Evolutionary conservation across 1,139 yeast species (phyloP), one percentile per base, ranked within the genome.

Genomic region (Ogataea hybrid): DNA sequence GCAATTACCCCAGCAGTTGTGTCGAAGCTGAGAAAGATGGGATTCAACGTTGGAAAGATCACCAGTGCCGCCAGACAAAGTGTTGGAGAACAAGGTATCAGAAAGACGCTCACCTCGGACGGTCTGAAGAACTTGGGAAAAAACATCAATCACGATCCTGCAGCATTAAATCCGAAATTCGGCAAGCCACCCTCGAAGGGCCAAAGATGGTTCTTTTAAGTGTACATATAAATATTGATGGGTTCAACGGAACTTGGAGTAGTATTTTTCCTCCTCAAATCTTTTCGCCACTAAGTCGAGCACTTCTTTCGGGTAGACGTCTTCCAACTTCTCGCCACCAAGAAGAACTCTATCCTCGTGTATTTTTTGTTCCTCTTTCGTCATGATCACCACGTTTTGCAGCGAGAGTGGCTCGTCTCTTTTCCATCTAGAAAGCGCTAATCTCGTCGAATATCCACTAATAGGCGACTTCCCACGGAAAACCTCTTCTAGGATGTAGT

Each of bases 381-480:
- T 89, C 80, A 92, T 71, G 2, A 92, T 72, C 11, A 92, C 94
- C 35, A 88, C 79, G 60, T 92, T 92, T 52, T 83, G 90, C 48
- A 74, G 62, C 21, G 81, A 71, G 27, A 81, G 61, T 33, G 69
- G 73, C 49, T 76, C 69, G 1, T 61, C 54, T 3, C 89, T 88
- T 50, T 81, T 84, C 98, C 98, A 92, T 58, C 84, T 71, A 1
- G 95, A 80, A 40, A 92, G 70, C 1, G 90, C 78, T 46, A 90
- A 68, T 53, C 89, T 77, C 1, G 95, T 84, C 11, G 90, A 81
- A 57, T 73, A 86, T 22, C 90, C 87, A n/a, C 95, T 82, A 18
- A 92, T 75, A 17, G 92, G 94, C 0, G 96, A 84, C 61, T 88
- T 88, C 8, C 97, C 97, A 47, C 94, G 78, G 69, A 81, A 92